Evolutionary conservation across 768 basidiomycete genomes (phyloP).

Genomic region (Candolleomyces aberdarensis): DNA sequence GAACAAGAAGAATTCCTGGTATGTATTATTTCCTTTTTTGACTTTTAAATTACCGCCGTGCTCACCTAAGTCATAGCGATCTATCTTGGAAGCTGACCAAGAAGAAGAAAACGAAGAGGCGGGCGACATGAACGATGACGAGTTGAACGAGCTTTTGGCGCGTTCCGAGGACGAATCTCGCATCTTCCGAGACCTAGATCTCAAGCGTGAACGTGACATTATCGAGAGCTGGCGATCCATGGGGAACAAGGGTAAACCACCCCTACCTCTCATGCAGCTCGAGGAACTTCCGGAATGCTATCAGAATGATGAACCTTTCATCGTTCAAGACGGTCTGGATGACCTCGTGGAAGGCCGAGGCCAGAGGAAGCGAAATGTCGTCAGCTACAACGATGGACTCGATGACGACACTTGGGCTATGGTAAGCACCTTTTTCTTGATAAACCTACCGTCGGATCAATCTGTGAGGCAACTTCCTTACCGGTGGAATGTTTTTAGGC

Average conservation of each 20-base stretch:
- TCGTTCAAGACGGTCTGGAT: constrained; percentile 51
- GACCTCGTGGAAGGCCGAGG: constrained; percentile 77
- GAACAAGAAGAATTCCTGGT: constrained; percentile 96
- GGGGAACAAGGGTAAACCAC: constrained; percentile 78
- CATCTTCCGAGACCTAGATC: constrained; percentile 82
- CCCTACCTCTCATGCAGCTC: constrained; percentile 72
- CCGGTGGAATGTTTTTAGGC: constrained; percentile 38
- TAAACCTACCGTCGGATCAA: background rate
- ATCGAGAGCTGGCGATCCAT: constrained; percentile 64
- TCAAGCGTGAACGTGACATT: constrained; percentile 68
- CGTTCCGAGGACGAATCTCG: constrained; percentile 75
- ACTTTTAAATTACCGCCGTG: background rate
- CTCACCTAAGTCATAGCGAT: constrained; percentile 52
- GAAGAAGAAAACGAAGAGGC: constrained; percentile 89
- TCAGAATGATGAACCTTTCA: constrained; percentile 79
- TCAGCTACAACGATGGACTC: constrained; percentile 92
- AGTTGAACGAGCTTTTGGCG: constrained; percentile 90
- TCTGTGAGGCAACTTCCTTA: background rate
- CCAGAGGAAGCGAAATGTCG: constrained; percentile 75
- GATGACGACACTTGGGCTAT: constrained; percentile 93
- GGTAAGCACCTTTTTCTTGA: constrained; percentile 36
- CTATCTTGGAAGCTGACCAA: constrained; percentile 86
- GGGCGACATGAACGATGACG: constrained; percentile 91
- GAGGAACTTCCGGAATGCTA: constrained; percentile 94
- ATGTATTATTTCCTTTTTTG: constrained; percentile 24